Evolutionary conservation across 1,139 yeast species (phyloP).

Genomic region (Suhomyces wounanorum): DNA sequence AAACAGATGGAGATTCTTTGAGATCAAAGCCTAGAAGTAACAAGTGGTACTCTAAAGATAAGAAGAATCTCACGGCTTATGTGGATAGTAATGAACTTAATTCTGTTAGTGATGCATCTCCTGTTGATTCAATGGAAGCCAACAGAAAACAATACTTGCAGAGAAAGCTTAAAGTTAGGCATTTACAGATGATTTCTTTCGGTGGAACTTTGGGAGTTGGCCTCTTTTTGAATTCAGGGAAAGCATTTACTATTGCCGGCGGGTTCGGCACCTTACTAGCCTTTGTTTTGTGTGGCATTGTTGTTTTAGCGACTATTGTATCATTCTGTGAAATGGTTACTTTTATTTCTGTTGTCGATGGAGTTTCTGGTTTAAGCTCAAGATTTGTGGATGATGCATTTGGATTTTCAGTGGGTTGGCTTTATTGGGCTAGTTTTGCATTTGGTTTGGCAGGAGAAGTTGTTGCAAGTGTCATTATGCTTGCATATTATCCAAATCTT

Average conservation of each 20-base stretch:
- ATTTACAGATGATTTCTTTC: conserved; percentile 77
- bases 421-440: conserved; percentile 74
- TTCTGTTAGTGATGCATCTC: conserved; percentile 4
- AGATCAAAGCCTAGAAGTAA: conserved; percentile 7
- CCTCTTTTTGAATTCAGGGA: conserved; percentile 71
- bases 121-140: conserved; percentile 1
- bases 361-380: conserved; percentile 73
- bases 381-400: conserved; percentile 84
- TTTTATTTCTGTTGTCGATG: conserved; percentile 77
- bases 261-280: conserved; percentile 81
- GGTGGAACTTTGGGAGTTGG: conserved; percentile 91
- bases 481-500: conserved; percentile 62
- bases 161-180: conserved; percentile 66
- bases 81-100: conserved; percentile 12
- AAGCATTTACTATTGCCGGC: conserved; percentile 76
- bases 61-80: conserved; percentile 7
- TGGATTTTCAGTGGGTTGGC: conserved; percentile 80
- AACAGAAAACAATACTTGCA: conserved; percentile 28
- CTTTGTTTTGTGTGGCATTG: conserved; percentile 62
- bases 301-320: conserved; percentile 69
- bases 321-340: conserved; percentile 89
- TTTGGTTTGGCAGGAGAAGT: conserved; percentile 79
- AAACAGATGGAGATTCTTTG: conserved; percentile 13
- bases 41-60: conserved; percentile 11
- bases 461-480: conserved; percentile 75